phyloP scores from a whole-genome alignment of 768 basidiomycete species.

The Agaricus sinodeliciosus region DNA sequence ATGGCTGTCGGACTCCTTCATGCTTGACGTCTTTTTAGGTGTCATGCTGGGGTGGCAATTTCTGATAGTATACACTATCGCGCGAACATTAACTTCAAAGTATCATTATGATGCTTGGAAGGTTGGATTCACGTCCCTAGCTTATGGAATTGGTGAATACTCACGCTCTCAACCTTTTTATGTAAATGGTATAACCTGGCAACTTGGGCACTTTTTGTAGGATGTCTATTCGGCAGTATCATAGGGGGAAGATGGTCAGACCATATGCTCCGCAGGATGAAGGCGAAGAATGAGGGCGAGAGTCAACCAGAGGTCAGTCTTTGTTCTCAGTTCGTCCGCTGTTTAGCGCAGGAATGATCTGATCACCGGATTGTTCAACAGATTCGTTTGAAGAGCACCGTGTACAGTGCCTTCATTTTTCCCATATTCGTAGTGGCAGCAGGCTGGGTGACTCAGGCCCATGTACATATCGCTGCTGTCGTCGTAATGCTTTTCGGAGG shows the following conservation, averaged over 20 bases:
- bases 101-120: constrained; percentile 64
- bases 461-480: constrained; percentile 56
- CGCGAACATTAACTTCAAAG: constrained; percentile 51
- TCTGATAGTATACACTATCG: constrained; percentile 61
- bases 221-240: constrained; percentile 30
- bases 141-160: constrained; percentile 40
- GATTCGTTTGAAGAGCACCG: constrained; percentile 69
- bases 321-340: neutral
- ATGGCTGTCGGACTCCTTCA: no score
- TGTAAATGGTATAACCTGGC: neutral
- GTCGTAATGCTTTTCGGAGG: constrained; percentile 65
- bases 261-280: constrained; percentile 25
- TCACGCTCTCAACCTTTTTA: neutral
- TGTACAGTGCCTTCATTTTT: constrained; percentile 21
- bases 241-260: constrained; percentile 36
- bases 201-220: constrained; percentile 12
- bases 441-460: constrained; percentile 52
- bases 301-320: constrained; percentile 53
- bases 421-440: constrained; percentile 1
- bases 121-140: constrained; percentile 66
- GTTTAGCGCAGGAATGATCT: neutral
- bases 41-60: constrained; percentile 25
- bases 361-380: constrained; percentile 16
- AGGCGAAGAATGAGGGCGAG: constrained; percentile 26
- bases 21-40: neutral